phyloP scores from a whole-genome alignment of 2,329 filamentous ascomycete genomes.

The Elsinoe batatas region DNA sequence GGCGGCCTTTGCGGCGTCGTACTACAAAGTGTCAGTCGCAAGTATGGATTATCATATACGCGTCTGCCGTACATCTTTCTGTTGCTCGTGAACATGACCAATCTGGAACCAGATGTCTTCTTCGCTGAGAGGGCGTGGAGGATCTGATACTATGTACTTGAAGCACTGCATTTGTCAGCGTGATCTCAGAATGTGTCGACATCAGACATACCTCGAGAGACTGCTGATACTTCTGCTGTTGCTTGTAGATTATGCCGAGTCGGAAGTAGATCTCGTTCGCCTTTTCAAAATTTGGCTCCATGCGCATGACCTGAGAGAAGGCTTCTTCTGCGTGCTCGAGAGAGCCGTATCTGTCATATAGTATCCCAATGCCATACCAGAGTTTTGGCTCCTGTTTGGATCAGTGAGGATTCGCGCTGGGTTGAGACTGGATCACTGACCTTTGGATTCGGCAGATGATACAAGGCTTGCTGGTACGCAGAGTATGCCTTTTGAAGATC shows the following conservation, averaged over 20 bases:
- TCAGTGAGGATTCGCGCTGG: not conserved
- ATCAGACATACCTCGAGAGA: conserved; percentile 65
- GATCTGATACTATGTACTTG: conserved; percentile 91
- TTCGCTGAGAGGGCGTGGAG: conserved; percentile 83
- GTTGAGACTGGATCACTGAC: conserved; percentile 36
- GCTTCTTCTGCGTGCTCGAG: conserved; percentile 96
- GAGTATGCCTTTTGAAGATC: conserved; percentile 94
- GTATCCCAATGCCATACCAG: conserved; percentile 97
- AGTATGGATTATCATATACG: not conserved
- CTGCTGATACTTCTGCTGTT: conserved; percentile 85
- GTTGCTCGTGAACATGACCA: conserved; percentile 95
- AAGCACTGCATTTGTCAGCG: conserved; percentile 60
- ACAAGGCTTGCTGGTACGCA: conserved; percentile 89
- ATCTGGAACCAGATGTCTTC: conserved; percentile 99
- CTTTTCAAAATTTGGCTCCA: conserved; percentile 96
- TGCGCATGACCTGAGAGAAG: conserved; percentile 97
- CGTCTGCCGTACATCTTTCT: conserved; percentile 74
- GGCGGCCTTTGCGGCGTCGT: conserved; percentile 82
- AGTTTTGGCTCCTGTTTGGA: conserved; percentile 74
- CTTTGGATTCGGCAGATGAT: conserved; percentile 88
- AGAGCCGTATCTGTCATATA: conserved; percentile 93
- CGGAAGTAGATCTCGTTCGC: conserved; percentile 98
- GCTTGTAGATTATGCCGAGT: conserved; percentile 98
- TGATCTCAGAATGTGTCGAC: too few relatives aligned
- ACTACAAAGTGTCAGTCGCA: conserved; percentile 45